Evolutionary conservation across 495 filamentous ascomycete genomes (phyloP).

Genomic region (Delitschia confertaspora): DNA sequence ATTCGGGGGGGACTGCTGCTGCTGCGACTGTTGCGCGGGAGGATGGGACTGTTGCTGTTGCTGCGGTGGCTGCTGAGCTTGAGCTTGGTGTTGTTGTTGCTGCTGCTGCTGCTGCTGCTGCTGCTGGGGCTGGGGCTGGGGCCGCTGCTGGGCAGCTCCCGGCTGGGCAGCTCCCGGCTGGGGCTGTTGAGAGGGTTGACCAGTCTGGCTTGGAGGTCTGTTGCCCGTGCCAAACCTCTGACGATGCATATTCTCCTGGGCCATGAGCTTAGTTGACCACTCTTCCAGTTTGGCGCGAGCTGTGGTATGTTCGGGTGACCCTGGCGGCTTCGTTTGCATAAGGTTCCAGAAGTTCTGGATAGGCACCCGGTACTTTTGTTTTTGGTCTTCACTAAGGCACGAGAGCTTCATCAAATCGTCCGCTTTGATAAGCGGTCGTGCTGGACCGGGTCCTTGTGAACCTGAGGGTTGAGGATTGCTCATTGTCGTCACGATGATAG

Average conservation of each 20-base stretch:
- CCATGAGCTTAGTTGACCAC: constrained; percentile 23
- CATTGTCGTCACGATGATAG: too few species aligned
- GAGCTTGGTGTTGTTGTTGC: not conserved
- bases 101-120: constrained; percentile 1
- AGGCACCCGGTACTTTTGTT: constrained; percentile 23
- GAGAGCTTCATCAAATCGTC: constrained; percentile 26
- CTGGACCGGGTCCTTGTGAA: constrained; percentile 4
- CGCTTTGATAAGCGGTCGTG: constrained; percentile 12
- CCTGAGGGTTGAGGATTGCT: constrained; percentile 21
- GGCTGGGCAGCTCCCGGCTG: constrained; percentile 6
- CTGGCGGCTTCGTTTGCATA: constrained; percentile 18
- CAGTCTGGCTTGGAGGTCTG: constrained; percentile 1
- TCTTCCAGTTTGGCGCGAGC: constrained; percentile 25
- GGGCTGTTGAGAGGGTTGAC: constrained; percentile 11
- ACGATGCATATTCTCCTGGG: constrained; percentile 15
- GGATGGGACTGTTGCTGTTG: too few species aligned
- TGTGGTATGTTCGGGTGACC: constrained; percentile 12
- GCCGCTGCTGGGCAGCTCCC: constrained; percentile 6
- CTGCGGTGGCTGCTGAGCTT: constrained; percentile 1
- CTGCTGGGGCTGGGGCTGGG: not conserved
- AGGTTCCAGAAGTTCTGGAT: constrained; percentile 26
- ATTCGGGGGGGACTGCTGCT: not conserved
- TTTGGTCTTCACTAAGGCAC: constrained; percentile 22
- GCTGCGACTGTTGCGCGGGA: constrained; percentile 12
- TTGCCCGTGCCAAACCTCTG: constrained; percentile 5